Evolutionary conservation across 2,329 filamentous ascomycete genomes (phyloP).

Genomic region (Trichoderma semiorbis): DNA sequence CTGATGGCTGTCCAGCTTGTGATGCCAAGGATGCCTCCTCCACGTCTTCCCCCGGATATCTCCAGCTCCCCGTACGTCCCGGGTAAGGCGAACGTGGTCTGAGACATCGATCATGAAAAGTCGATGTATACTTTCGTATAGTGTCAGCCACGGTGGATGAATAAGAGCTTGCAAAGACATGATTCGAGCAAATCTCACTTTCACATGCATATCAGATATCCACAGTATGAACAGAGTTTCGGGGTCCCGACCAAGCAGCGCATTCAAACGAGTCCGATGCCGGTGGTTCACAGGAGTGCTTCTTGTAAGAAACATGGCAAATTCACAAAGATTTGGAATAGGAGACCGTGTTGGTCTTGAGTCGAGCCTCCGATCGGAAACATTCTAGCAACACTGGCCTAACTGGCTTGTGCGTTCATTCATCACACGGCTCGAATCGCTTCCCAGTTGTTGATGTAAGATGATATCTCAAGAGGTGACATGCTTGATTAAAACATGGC

Average conservation of each 20-base stretch:
- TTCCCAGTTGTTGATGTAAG: background rate
- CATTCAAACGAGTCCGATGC: background rate
- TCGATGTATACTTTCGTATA: background rate
- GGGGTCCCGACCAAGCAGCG: background rate
- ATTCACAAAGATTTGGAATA: background rate
- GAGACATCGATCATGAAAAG: background rate
- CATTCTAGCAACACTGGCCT: background rate
- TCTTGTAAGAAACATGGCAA: background rate
- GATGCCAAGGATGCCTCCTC: background rate
- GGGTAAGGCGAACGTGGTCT: background rate
- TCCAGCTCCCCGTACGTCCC: constrained; percentile 3
- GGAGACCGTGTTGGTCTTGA: background rate
- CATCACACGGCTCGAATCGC: background rate
- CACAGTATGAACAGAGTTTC: background rate
- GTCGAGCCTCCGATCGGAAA: background rate
- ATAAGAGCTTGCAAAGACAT: background rate
- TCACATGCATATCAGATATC: background rate
- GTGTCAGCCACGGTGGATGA: background rate
- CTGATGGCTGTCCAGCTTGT: constrained; percentile 11
- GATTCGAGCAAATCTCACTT: background rate
- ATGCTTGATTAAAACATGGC: too few relatives aligned
- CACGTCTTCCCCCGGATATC: background rate
- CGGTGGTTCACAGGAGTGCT: background rate
- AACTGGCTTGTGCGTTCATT: background rate
- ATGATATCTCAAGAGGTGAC: background rate